Percentiles rank a stretch among this genome's conserved stretches.
Conservation (phyloP, 2,329 filamentous ascomycete genomes). For the Fusarium camptoceras region DNA sequence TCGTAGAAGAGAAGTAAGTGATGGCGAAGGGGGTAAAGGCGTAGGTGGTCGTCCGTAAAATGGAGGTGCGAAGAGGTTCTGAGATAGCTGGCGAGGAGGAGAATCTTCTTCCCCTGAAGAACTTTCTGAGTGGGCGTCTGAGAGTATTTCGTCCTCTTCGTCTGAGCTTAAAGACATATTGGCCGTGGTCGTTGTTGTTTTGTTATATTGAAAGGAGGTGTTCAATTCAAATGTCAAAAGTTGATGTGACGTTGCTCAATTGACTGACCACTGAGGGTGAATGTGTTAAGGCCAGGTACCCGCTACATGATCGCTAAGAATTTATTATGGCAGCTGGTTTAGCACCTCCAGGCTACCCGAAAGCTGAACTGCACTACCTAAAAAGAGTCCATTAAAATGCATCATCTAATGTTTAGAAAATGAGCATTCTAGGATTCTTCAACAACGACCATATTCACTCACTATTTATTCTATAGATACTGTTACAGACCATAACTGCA, state of each 20-base stretch:
- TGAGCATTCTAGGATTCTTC: not conserved
- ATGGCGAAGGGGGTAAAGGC: slow-evolving; percentile 91
- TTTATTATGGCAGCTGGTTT: slow-evolving; percentile 18
- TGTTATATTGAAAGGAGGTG: not conserved
- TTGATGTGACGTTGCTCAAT: slow-evolving; percentile 22
- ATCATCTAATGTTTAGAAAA: not conserved
- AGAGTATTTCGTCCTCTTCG: slow-evolving; percentile 54
- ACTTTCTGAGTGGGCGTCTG: slow-evolving; percentile 50
- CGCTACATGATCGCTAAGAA: slow-evolving; percentile 8
- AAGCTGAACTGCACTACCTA: slow-evolving; percentile 22
- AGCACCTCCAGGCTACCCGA: slow-evolving; percentile 5
- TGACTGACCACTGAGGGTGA: not conserved
- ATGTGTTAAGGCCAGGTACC: slow-evolving; percentile 27
- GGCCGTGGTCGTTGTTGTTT: not conserved
- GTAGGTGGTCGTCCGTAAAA: slow-evolving; percentile 99
- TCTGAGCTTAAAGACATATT: slow-evolving; percentile 53
- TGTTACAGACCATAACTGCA: not conserved
- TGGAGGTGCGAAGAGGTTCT: slow-evolving; percentile 77
- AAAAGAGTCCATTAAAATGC: not conserved
- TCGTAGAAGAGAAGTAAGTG: slow-evolving; percentile 88
- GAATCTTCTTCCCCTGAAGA: slow-evolving; percentile 52
- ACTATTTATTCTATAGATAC: not conserved
- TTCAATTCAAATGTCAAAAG: slow-evolving; percentile 11
- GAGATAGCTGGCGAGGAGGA: slow-evolving; percentile 60
- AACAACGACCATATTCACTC: not conserved